Conservation (phyloP, 2,329 filamentous ascomycete genomes). For the Escovopsis weberi region DNA sequence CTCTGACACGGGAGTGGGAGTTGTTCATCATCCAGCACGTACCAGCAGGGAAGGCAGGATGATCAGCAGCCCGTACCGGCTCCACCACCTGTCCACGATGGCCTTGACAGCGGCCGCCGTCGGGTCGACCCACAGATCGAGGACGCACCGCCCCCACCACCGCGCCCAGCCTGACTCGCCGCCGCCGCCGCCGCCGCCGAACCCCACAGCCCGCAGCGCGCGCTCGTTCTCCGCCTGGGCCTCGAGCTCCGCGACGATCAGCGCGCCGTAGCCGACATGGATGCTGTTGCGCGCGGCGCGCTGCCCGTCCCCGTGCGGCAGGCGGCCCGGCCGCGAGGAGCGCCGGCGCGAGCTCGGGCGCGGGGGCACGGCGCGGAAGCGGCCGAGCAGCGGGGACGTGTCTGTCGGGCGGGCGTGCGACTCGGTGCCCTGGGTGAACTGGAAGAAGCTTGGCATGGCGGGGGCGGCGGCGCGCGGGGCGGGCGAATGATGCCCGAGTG, state of each 20-base stretch:
- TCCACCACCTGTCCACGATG: conserved; percentile 49
- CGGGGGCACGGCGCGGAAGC: conserved; percentile 48
- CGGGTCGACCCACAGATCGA: conserved; percentile 47
- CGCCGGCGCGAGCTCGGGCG: conserved; percentile 17
- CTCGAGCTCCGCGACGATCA: conserved; percentile 31
- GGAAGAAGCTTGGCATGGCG: conserved; percentile 49
- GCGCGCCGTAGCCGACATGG: conserved; percentile 40
- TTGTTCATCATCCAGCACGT: conserved; percentile 14
- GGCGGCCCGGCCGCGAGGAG: conserved; percentile 23
- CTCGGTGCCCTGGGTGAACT: conserved; percentile 52
- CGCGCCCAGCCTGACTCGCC: conserved; percentile 21
- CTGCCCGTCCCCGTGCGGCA: conserved; percentile 16
- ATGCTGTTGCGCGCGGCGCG: conserved; percentile 33
- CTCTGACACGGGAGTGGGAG: neutral
- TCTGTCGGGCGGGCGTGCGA: conserved; percentile 38
- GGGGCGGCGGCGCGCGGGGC: neutral
- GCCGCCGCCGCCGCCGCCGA: conserved; percentile 15
- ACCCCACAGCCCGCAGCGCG: conserved; percentile 7
- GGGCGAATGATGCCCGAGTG: neutral
- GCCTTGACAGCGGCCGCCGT: conserved; percentile 42
- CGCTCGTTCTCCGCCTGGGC: conserved; percentile 16
- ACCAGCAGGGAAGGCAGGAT: conserved; percentile 46
- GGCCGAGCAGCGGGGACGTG: conserved; percentile 46
- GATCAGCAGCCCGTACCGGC: conserved; percentile 44
- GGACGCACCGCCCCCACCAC: conserved; percentile 22